A percentile compares a stretch with the other conserved stretches of the same genome.
phyloP scores from a whole-genome alignment of 2,329 filamentous ascomycete species.

The Trichoderma sp. region DNA sequence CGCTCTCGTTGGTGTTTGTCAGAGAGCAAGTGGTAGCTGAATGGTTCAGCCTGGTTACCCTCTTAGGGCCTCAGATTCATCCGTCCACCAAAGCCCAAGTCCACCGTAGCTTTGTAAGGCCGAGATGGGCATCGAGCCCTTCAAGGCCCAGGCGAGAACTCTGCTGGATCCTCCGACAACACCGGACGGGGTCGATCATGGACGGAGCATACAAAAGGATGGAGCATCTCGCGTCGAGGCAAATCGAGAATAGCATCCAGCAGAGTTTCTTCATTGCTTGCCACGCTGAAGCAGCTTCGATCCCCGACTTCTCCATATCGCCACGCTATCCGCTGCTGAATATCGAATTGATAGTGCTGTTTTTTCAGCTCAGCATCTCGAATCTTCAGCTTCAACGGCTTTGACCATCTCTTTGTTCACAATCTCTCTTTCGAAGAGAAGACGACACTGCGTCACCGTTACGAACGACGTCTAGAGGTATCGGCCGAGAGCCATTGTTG shows the following conservation, averaged over 20 bases:
- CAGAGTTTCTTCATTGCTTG: not conserved
- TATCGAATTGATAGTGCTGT: not conserved
- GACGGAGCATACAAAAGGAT: conserved; percentile 21
- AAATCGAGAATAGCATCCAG: conserved; percentile 10
- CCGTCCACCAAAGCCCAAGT: conserved; percentile 2
- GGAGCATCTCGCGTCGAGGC: conserved; percentile 17
- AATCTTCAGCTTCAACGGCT: not conserved
- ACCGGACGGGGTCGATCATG: conserved; percentile 21
- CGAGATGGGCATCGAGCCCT: conserved; percentile 16
- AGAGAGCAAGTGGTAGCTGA: conserved; percentile 25
- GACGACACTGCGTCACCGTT: not conserved
- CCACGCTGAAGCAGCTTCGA: conserved; percentile 9
- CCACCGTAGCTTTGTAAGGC: conserved; percentile 21
- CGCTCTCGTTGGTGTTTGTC: conserved; percentile 23
- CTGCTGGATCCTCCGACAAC: conserved; percentile 19
- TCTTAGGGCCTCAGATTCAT: conserved; percentile 21
- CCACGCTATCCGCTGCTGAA: not conserved
- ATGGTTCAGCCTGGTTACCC: conserved; percentile 23
- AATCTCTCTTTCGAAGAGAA: not conserved
- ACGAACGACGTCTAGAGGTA: not conserved
- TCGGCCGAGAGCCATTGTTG: conserved; percentile 5
- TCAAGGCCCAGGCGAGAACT: conserved; percentile 10
- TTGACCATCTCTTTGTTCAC: not conserved
- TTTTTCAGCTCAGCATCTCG: not conserved
- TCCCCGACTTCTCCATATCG: not conserved